These are phyloP conservation scores for Dipteronia sinensis DNA, from an alignment of 345 rosid species.

Conservation along the genomic window DNA sequence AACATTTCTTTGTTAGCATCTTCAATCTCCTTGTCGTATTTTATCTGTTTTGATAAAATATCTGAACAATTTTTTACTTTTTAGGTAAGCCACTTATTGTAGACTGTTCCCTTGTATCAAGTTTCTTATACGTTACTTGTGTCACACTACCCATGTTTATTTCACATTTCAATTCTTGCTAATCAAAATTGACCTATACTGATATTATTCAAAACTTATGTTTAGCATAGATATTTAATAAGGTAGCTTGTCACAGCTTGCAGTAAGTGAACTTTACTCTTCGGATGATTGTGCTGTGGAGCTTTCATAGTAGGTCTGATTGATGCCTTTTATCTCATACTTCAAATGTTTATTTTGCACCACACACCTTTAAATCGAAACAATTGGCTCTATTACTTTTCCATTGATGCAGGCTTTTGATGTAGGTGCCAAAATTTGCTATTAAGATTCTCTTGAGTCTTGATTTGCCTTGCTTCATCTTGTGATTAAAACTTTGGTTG, in stretches of 20 bases:
- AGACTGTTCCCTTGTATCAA: not conserved
- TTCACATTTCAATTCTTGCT: not conserved
- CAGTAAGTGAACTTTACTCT: not conserved
- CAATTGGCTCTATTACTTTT: not conserved
- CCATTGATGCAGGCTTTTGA: not conserved
- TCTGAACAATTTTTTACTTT: not conserved
- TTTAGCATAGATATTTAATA: not conserved
- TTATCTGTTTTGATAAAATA: not conserved
- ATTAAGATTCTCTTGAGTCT: not conserved
- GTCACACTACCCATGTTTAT: not conserved
- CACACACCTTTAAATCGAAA: not conserved
- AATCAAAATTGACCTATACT: slow-evolving; percentile 5
- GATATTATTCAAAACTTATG: not conserved
- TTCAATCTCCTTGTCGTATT: not conserved
- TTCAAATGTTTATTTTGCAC: not conserved
- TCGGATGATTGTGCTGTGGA: not conserved
- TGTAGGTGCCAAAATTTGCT: not conserved
- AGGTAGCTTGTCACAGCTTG: not conserved
- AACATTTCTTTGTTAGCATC: not conserved
- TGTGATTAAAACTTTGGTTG: not conserved
- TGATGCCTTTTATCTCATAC: not conserved
- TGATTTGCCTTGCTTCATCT: not conserved
- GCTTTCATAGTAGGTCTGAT: not conserved
- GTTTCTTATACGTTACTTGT: not conserved
- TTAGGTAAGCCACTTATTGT: not conserved